Evolutionary conservation across 805 yeast genomes (phyloP), one percentile per base, ranked within the genome.

Genomic region (Ogataea zsoltii): DNA sequence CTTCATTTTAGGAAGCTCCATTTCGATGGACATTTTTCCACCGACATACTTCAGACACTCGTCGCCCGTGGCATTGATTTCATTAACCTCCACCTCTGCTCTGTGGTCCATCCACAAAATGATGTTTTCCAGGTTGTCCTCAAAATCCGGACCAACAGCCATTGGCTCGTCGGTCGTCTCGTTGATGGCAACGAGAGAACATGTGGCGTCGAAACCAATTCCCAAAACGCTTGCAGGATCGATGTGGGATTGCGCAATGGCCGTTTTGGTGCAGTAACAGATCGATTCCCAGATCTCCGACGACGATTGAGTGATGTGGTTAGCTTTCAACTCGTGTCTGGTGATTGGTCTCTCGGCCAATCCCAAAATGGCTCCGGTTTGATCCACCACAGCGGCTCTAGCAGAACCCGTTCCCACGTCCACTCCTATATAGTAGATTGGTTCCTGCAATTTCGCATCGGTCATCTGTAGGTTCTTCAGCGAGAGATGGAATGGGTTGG

Each of bases 51-150:
- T 85, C 60, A 94, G 75, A 46, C 88, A 80, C 60, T 79, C 80
- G 61, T 89, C 95, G 29, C 77, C 76, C 0, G 96, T 85, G 33
- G 83, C 79, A 67, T 92, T 92, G 64, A 94, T 90, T 45, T 72
- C 78, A 45, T 80, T 71, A 12, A 97, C 90, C 63, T 92, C 97
- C 7, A 73, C 71, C 13, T 76, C 83, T 0, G 98, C 97, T 52
- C 99, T 79, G 67, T 94, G 99, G 70, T 94, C 99, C 98, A 94
- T 92, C 99, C 99, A 94, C 51, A 94, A 69, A 42, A 94, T 82
- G 58, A 94, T 84, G 66, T 94, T 90, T 62, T 91, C 96, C 50
- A 76, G 77, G 38, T 71, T 55, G 57, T 88, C 82, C 28, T 67
- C 52, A 63, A 88, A 92, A 62, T 91, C 88, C 1, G 99, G 98